Base-by-base conservation (phyloP, 345 rosid genomes). In the Toxicodendron radicans region DNA sequence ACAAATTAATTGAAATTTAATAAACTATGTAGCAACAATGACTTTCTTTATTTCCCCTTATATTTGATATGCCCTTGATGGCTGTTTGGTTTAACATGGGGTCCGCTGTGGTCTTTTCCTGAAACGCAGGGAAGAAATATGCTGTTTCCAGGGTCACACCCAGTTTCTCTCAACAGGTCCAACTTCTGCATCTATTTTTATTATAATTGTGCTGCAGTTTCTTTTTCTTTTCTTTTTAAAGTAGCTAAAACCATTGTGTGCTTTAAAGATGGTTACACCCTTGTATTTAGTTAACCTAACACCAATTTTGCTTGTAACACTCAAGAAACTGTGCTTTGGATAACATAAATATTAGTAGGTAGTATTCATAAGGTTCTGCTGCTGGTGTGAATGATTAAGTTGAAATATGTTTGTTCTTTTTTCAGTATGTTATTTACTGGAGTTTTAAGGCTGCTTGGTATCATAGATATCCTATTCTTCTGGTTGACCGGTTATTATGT, bases 101-200 rank as follows among this genome's bases (percentile, higher is more conserved):
- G 73, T 77, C 70, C 78, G 24, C 30, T 66, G 12, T 66, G 68
- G 56, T n/a, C 59, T 14, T 79, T 72, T 76, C 43, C 78, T 76
- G 58, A 63, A 80, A 73, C 70, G 64, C 86, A 92, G 97, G 89
- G 81, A 78, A 80, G 93, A 83, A 81, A 85, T 73, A 61, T 81
- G 16, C 91, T 85, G 10, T 92, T 92, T 73, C 97, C 97, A 2
- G 97, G 97, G 56, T 92, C 97, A 21, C 97, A 92, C 68, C 97
- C 97, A 38, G 97, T 92, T 70, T 92, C 97, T 68, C 87, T 92
- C 73, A 86, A 84, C 89, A 90, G 97, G 97, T 92, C 13, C 7
- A 10, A n/a, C 49, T 59, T 75, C 46, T 73, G 57, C 57, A 53
- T 62, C 73, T 72, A 67, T 57, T 18, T 68, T 18, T 0, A 52